A percentile compares a stretch with the other conserved stretches of the same genome.
Evolutionary conservation across 2,329 filamentous ascomycete genomes (phyloP).

Genomic region (Colletotrichum siamense): DNA sequence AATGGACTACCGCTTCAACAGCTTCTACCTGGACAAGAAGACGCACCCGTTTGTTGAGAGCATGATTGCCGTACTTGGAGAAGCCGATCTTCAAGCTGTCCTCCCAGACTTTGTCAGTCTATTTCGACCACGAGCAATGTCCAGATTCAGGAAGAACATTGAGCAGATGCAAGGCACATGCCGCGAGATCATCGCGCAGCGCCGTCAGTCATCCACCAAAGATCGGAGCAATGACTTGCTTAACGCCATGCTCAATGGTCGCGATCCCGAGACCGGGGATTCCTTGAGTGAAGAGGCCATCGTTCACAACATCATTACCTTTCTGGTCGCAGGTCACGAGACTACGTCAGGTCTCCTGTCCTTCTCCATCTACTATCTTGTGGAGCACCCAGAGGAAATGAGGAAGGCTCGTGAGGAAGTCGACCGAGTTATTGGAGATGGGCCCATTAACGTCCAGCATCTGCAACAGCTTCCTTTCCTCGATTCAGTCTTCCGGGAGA

Average conservation of each 20-base stretch:
- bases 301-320: slow-evolving; percentile 72
- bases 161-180: not conserved
- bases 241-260: slow-evolving; percentile 67
- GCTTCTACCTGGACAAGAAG: slow-evolving; percentile 59
- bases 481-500: slow-evolving; percentile 66
- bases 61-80: slow-evolving; percentile 64
- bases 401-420: slow-evolving; percentile 70
- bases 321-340: slow-evolving; percentile 72
- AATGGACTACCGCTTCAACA: slow-evolving; percentile 66
- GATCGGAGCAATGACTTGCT: slow-evolving; percentile 57
- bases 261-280: slow-evolving; percentile 67
- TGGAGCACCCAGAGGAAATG: slow-evolving; percentile 66
- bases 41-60: slow-evolving; percentile 69
- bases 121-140: slow-evolving; percentile 22
- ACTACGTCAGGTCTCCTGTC: slow-evolving; percentile 72
- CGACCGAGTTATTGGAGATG: slow-evolving; percentile 65
- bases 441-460: slow-evolving; percentile 61
- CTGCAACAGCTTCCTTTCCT: slow-evolving; percentile 67
- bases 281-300: slow-evolving; percentile 64
- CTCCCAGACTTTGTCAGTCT: slow-evolving; percentile 41
- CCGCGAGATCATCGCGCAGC: slow-evolving; percentile 60
- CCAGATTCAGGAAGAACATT: not conserved
- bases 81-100: slow-evolving; percentile 53
- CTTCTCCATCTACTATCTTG: slow-evolving; percentile 68
- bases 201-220: slow-evolving; percentile 28